phyloP scores from a whole-genome alignment of 306 rosid species.

The Urtica urens region DNA sequence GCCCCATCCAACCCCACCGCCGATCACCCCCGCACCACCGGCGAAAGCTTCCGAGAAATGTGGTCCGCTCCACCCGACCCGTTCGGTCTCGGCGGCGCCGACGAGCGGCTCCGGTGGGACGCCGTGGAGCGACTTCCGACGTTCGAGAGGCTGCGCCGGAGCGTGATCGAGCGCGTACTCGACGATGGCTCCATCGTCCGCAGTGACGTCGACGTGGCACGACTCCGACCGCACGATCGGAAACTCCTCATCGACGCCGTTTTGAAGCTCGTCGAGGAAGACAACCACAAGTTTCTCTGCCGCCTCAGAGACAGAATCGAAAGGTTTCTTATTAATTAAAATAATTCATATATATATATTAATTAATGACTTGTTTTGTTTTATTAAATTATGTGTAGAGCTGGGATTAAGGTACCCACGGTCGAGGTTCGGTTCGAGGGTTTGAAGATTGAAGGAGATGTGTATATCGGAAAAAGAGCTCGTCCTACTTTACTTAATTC shows the following conservation, averaged over 20 bases:
- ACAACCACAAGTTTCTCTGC: slow-evolving; percentile 2
- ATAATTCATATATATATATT: neutral
- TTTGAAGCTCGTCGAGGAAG: slow-evolving; percentile 1
- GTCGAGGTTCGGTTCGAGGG: slow-evolving; percentile 68
- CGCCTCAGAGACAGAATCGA: slow-evolving; percentile 1
- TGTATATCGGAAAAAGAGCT: slow-evolving; percentile 67
- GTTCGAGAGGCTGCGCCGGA: slow-evolving; percentile 2
- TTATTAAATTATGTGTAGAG: slow-evolving; percentile 27
- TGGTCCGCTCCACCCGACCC: neutral
- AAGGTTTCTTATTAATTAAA: neutral
- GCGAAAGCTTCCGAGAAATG: slow-evolving; percentile 1
- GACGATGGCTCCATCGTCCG: neutral
- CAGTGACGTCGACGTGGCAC: neutral
- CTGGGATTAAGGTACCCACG: slow-evolving; percentile 55
- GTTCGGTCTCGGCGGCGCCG: neutral
- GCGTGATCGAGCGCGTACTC: neutral
- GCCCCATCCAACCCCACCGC: neutral
- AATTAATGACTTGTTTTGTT: neutral
- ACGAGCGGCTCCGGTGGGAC: neutral
- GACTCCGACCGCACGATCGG: neutral
- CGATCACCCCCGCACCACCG: neutral
- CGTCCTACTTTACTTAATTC: slow-evolving; percentile 60
- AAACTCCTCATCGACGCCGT: neutral
- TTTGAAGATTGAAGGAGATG: slow-evolving; percentile 58
- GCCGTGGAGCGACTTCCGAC: slow-evolving; percentile 2